These are phyloP conservation scores for Diutina catenulata DNA, from an alignment of 1,139 yeast genomes.

Conservation along the genomic window DNA sequence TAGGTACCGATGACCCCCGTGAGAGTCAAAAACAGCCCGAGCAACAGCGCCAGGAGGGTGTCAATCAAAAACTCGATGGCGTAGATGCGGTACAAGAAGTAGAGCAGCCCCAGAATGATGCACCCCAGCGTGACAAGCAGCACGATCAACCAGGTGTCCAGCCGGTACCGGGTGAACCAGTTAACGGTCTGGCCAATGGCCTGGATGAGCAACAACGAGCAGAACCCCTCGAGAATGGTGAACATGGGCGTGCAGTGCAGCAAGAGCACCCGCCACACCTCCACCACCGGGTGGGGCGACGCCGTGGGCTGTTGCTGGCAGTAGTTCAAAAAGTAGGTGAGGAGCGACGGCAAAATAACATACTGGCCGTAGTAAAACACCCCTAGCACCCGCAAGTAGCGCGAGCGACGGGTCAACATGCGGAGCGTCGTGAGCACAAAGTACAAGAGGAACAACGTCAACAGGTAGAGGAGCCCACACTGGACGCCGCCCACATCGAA, in stretches of 20 bases:
- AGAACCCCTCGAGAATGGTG: slow-evolving; percentile 84
- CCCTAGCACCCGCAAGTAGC: slow-evolving; percentile 42
- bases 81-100: slow-evolving; percentile 74
- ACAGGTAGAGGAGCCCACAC: slow-evolving; percentile 82
- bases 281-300: slow-evolving; percentile 14
- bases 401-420: slow-evolving; percentile 36
- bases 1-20: slow-evolving; percentile 66
- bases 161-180: slow-evolving; percentile 56
- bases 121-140: slow-evolving; percentile 67
- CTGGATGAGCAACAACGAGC: slow-evolving; percentile 80
- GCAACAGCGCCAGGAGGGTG: slow-evolving; percentile 63
- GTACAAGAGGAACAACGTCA: slow-evolving; percentile 59
- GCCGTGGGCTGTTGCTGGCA: slow-evolving; percentile 25
- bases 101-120: slow-evolving; percentile 62
- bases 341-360: slow-evolving; percentile 66
- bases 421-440: slow-evolving; percentile 64
- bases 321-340: slow-evolving; percentile 58
- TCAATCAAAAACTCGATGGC: slow-evolving; percentile 64
- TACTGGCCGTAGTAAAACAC: slow-evolving; percentile 71
- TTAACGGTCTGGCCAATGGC: slow-evolving; percentile 76
- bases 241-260: slow-evolving; percentile 80
- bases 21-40: slow-evolving; percentile 75
- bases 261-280: slow-evolving; percentile 55
- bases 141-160: slow-evolving; percentile 73
- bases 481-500: slow-evolving; percentile 87